Evolutionary conservation across 345 rosid genomes (phyloP), one percentile per base, ranked within the genome.

Genomic region (Brassica incana): DNA sequence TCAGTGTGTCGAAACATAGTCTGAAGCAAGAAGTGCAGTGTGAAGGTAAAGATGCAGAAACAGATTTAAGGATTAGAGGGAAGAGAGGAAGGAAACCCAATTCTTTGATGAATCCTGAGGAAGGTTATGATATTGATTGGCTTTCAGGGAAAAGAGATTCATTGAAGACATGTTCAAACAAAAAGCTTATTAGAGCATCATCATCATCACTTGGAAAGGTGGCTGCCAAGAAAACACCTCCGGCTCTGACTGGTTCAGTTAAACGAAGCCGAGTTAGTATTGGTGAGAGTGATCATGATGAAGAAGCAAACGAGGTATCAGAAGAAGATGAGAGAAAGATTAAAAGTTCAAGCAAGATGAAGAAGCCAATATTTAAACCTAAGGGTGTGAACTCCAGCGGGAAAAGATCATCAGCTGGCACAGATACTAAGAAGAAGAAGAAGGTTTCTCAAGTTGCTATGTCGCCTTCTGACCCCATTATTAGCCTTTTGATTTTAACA

Each of bases 71-170:
- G 25, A 16, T 54, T 54, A 54, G 25, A 54, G 25, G 25, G 25
- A 54, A 54, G 61, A 54, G 61, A 54, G 61, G 61, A 54, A 15
- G 61, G 61, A 54, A 54, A 54, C 61, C 61, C 10, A 54, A 54
- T 54, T 16, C 61, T 2, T 54, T 54, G 61, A 16, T 54, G 61
- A 54, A 54, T 54, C 61, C 61, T 54, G 61, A 54, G 61, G 61
- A 54, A 54, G 61, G 61, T 54, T 54, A 54, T 54, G 61, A 54
- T 3, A 16, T 54, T 15, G 8, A 23, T 54, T 54, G 61, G 61
- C 23, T 54, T 54, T 54, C 61, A 15, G 61, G 61, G 25, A 54
- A 52, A 40, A 9, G 12, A 40, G 48, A 40, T 40, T 9, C 48
- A 8, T 40, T 45, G 1, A 45, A 45, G 52, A 45, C 52, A 45